phyloP scores from a whole-genome alignment of 75 land plant genomes.

The Picea sitchensis region DNA sequence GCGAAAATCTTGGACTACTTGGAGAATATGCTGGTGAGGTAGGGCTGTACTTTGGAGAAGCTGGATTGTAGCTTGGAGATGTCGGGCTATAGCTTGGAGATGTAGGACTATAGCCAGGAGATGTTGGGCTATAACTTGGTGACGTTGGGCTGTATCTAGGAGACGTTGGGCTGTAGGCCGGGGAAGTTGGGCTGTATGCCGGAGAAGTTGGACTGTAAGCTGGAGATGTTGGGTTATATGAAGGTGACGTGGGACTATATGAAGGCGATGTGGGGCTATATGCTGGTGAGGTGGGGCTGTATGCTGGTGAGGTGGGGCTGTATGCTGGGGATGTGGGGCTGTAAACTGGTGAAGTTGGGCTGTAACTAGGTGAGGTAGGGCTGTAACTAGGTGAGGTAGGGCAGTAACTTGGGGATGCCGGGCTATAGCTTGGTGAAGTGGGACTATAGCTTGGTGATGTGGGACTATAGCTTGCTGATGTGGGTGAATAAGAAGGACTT shows the following conservation, averaged over 20 bases:
- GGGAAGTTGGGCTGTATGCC: constrained; percentile 22
- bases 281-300: constrained; percentile 37
- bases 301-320: constrained; percentile 33
- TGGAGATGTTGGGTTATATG: constrained; percentile 36
- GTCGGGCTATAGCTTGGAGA: constrained; percentile 35
- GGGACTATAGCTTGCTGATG: constrained; percentile 49
- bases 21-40: constrained; percentile 41
- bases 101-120: constrained; percentile 46
- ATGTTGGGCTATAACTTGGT: constrained; percentile 32
- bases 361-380: constrained; percentile 35
- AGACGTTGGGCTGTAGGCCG: constrained; percentile 80
- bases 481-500: constrained; percentile 29
- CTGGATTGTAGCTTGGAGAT: constrained; percentile 38
- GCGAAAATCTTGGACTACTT: constrained; percentile 32
- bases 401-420: constrained; percentile 24
- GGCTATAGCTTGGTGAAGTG: constrained; percentile 38
- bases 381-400: constrained; percentile 38
- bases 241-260: constrained; percentile 57
- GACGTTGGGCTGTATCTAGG: constrained; percentile 66
- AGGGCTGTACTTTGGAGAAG: constrained; percentile 29
- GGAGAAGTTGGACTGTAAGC: constrained; percentile 46
- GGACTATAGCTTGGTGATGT: constrained; percentile 32
- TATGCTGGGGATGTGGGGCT: constrained; percentile 33
- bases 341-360: constrained; percentile 31
- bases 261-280: constrained; percentile 67